Percentiles rank a stretch among this genome's conserved stretches.
Evolutionary conservation across 1,139 yeast genomes (phyloP).

Genomic region (Suhomyces chickasaworum): DNA sequence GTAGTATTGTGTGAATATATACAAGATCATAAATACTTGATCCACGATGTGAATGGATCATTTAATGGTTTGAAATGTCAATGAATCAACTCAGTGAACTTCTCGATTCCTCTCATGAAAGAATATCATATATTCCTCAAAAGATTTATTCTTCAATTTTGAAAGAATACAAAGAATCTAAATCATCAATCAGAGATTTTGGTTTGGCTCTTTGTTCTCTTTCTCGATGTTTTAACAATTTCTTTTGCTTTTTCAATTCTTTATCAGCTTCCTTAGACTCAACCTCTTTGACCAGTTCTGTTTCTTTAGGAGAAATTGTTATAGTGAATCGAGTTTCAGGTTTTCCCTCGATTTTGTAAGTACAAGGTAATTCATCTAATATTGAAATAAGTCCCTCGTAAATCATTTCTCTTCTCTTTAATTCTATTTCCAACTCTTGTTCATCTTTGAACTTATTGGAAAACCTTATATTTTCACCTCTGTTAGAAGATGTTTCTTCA

Average conservation of each 20-base stretch:
- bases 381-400: conserved; percentile 27
- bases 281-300: conserved; percentile 6
- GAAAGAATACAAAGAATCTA: conserved; percentile 46
- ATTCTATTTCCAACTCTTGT: conserved; percentile 30
- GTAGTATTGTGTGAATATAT: conserved; percentile 25
- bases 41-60: neutral
- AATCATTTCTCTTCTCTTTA: conserved; percentile 34
- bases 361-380: conserved; percentile 35
- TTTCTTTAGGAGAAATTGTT: conserved; percentile 19
- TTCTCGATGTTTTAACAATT: conserved; percentile 19
- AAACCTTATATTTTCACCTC: conserved; percentile 11
- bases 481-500: conserved; percentile 8
- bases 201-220: conserved; percentile 16
- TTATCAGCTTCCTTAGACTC: conserved; percentile 18
- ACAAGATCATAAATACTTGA: conserved; percentile 2
- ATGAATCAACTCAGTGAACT: no score
- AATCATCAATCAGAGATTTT: conserved; percentile 31
- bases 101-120: no score
- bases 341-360: conserved; percentile 34
- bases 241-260: conserved; percentile 23
- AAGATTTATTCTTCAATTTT: conserved; percentile 39
- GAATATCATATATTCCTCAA: neutral
- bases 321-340: conserved; percentile 24
- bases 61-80: neutral
- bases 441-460: conserved; percentile 18